Conservation (phyloP, 2,329 filamentous ascomycete species). For the Talaromyces islandicus region DNA sequence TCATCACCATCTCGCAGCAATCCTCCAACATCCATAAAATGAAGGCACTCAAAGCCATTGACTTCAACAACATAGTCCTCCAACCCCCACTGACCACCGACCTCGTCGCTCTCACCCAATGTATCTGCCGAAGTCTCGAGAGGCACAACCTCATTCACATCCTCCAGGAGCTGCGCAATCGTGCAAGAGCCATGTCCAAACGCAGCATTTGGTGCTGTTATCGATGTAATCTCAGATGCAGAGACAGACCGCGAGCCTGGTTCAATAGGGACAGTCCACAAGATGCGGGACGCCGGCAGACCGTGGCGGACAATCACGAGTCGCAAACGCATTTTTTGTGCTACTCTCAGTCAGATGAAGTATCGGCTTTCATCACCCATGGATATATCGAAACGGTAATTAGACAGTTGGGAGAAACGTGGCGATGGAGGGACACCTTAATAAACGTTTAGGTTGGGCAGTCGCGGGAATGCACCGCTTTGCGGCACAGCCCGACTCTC, state of each 20-base stretch:
- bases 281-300: slow-evolving; percentile 64
- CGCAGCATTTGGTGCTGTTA: slow-evolving; percentile 28
- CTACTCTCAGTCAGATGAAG: neutral
- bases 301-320: slow-evolving; percentile 67
- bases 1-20: slow-evolving; percentile 79
- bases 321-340: slow-evolving; percentile 60
- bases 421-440: neutral
- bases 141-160: slow-evolving; percentile 73
- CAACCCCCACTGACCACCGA: slow-evolving; percentile 63
- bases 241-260: slow-evolving; percentile 21
- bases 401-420: neutral
- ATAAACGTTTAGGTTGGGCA: neutral
- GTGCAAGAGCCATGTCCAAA: slow-evolving; percentile 54
- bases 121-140: slow-evolving; percentile 58
- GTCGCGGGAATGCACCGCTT: neutral
- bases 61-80: slow-evolving; percentile 88
- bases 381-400: neutral
- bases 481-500: neutral
- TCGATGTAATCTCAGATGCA: slow-evolving; percentile 28
- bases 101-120: slow-evolving; percentile 20
- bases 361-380: neutral
- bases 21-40: slow-evolving; percentile 67
- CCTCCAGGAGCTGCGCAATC: slow-evolving; percentile 67
- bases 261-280: slow-evolving; percentile 57
- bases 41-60: slow-evolving; percentile 77